Evolutionary conservation across 257 asterid species (phyloP).

Genomic region (Jaltomata sinuosa): DNA sequence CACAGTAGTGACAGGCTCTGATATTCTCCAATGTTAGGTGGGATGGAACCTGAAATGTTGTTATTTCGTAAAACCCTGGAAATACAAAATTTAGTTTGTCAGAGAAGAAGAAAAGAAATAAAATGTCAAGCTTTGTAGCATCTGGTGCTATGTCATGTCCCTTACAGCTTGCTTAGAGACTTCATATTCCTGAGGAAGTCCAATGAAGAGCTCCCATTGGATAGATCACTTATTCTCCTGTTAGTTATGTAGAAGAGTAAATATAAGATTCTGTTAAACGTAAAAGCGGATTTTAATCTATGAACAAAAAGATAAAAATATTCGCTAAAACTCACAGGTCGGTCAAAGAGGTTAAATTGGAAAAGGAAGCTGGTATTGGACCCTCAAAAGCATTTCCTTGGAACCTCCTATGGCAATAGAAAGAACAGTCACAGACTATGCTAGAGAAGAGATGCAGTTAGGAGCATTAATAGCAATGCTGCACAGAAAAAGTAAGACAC

Average conservation of each 20-base stretch:
- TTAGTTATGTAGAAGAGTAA: not conserved
- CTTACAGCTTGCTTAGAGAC: constrained; percentile 54
- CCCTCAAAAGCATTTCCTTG: constrained; percentile 82
- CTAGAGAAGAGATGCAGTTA: not conserved
- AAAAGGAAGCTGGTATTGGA: constrained; percentile 55
- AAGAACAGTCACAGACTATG: not conserved
- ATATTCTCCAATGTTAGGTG: constrained; percentile 42
- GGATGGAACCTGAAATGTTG: constrained; percentile 68
- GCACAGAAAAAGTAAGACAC: not conserved
- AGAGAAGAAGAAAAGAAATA: not conserved
- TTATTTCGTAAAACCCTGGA: constrained; percentile 68
- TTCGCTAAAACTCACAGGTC: constrained; percentile 43
- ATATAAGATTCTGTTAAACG: constrained; percentile 2
- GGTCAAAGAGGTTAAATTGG: constrained; percentile 50
- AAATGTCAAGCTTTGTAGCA: not conserved
- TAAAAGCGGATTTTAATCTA: not conserved
- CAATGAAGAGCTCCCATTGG: constrained; percentile 61
- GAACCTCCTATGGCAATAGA: constrained; percentile 41
- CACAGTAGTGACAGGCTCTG: constrained; percentile 46
- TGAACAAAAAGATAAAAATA: not conserved
- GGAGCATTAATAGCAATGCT: not conserved
- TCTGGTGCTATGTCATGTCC: not conserved
- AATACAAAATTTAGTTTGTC: not conserved
- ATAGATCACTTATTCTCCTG: constrained; percentile 81
- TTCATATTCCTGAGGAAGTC: constrained; percentile 46